Evolutionary conservation across 352 stramenopile genomes (phyloP).

Genomic region (Phytophthora fragariaefolia): DNA sequence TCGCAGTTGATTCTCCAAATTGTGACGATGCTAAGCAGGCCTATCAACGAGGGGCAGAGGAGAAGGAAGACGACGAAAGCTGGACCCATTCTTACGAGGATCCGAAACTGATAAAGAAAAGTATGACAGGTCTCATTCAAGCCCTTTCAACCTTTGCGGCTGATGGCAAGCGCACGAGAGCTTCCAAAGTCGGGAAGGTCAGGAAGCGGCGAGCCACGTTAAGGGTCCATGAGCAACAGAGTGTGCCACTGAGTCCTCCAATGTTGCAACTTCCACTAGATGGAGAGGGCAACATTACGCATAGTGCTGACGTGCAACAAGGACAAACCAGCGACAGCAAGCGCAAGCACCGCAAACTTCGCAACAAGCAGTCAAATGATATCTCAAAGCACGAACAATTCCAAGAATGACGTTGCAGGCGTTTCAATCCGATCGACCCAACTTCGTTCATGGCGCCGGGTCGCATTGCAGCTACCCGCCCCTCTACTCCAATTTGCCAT

Average conservation of each 20-base stretch:
- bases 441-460: not conserved
- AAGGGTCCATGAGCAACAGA: not conserved
- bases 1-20: not conserved
- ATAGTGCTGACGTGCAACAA: not conserved
- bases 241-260: slow-evolving; percentile 1
- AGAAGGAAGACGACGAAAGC: slow-evolving; percentile 16
- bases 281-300: slow-evolving; percentile 8
- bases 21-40: not conserved
- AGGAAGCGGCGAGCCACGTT: slow-evolving; percentile 20
- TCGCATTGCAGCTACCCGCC: not conserved
- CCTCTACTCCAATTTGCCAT: slow-evolving; percentile 9
- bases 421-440: slow-evolving; percentile 3
- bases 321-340: not conserved
- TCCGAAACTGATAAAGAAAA: slow-evolving; percentile 25
- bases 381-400: not conserved
- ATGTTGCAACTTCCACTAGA: not conserved
- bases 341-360: slow-evolving; percentile 23
- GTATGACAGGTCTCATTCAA: slow-evolving; percentile 34
- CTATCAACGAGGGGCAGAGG: not conserved
- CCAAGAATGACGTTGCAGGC: not conserved
- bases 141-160: slow-evolving; percentile 32
- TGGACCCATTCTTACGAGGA: slow-evolving; percentile 28
- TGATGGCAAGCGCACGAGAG: slow-evolving; percentile 6
- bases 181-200: slow-evolving; percentile 4
- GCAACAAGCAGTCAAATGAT: slow-evolving; percentile 7